Evolutionary conservation across 179 eudicot species (phyloP).

Genomic region (Sideroxylon spinosum): DNA sequence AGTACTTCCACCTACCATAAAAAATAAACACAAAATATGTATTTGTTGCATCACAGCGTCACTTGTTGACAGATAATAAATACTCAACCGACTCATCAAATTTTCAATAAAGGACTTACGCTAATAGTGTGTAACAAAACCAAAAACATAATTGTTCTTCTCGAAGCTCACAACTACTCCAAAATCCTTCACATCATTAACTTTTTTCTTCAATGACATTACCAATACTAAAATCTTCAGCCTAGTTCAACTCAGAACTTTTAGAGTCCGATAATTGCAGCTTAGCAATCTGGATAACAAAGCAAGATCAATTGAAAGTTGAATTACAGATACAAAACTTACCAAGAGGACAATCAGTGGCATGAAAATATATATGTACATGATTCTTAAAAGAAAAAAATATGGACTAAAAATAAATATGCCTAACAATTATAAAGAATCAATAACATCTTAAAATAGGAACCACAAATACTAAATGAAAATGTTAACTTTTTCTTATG

Average conservation of each 20-base stretch:
- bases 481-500: neutral
- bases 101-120: slow-evolving; percentile 34
- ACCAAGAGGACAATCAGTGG: neutral
- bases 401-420: neutral
- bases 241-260: slow-evolving; percentile 46
- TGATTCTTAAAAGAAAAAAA: neutral
- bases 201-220: slow-evolving; percentile 55
- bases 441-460: neutral
- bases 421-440: neutral
- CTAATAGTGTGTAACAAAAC: slow-evolving; percentile 76
- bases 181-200: slow-evolving; percentile 57
- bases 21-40: neutral
- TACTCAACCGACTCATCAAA: neutral
- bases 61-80: neutral
- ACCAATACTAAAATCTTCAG: slow-evolving; percentile 49
- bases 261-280: slow-evolving; percentile 47
- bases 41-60: slow-evolving; percentile 2
- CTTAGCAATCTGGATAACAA: slow-evolving; percentile 52
- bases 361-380: neutral
- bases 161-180: slow-evolving; percentile 76
- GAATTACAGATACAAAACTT: neutral
- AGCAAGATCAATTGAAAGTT: neutral
- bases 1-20: slow-evolving; percentile 54
- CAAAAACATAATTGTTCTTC: slow-evolving; percentile 55
- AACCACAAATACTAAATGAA: neutral